Base-by-base conservation (phyloP, 108 stramenopile genomes). In the Nitzschia palea region DNA sequence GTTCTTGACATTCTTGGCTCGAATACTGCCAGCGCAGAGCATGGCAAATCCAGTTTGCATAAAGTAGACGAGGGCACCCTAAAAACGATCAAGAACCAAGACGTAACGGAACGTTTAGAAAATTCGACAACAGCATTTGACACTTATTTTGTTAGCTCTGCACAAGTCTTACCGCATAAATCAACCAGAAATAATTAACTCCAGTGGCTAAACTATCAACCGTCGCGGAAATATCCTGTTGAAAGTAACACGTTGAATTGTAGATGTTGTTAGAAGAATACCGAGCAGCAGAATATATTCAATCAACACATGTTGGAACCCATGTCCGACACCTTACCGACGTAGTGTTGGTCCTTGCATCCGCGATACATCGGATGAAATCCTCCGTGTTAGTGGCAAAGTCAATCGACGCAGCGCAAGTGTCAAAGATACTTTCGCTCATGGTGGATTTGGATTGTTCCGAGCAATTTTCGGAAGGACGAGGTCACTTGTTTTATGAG, bases 31-130 rank as follows among this genome's bases (percentile, higher is more conserved):
- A 8, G 88, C 94, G 53, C 85, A 86, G 12, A 92, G 61, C 84
- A 86, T 86, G 76, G 84, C 84, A 62, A 86, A 86, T 15, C 90
- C 90, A 50, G 73, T 67, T 68, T 94, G 93, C 93, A 94, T 94
- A 47, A 90, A 87, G 59, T 87, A 90, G 23, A 93, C 82, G n/a
- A 90, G 62, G 9, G 74, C 71, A 30, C 73, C 60, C 47, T 48
- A 20, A 8, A 18, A n/a, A n/a, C n/a, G n/a, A n/a, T n/a, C n/a
- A n/a, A n/a, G n/a, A n/a, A n/a, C n/a, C n/a, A n/a, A n/a, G n/a
- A n/a, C n/a, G n/a, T n/a, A n/a, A n/a, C n/a, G n/a, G n/a, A 10
- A 10, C 44, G 25, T 42, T 42, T 9, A 15, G 15, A 42, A 15
- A 15, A 42, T 14, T 14, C 15, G 15, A 42, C 9, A 42, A 42